Evolutionary conservation across 1,139 yeast genomes (phyloP).

Genomic region (Blastobotrys elegans): DNA sequence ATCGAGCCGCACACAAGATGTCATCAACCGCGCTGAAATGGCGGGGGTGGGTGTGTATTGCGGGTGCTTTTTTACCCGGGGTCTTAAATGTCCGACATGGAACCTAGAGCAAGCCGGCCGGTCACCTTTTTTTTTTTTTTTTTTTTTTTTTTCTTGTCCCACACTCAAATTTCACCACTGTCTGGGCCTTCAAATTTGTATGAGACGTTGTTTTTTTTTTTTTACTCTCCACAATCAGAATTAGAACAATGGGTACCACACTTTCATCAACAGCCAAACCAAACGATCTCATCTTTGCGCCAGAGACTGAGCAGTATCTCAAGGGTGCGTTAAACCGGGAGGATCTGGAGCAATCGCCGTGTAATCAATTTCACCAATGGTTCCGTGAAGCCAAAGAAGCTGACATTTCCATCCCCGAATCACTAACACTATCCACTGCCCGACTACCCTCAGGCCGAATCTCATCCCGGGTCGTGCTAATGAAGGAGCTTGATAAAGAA

Average conservation of each 20-base stretch:
- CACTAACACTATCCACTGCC: constrained; percentile 79
- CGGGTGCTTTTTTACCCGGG: too few relatives aligned
- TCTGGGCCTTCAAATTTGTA: too few relatives aligned
- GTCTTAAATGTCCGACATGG: neutral
- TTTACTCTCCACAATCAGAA: neutral
- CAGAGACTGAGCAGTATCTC: constrained; percentile 83
- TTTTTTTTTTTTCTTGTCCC: neutral
- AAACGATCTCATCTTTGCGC: constrained; percentile 47
- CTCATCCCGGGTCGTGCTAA: constrained; percentile 73
- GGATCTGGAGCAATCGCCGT: constrained; percentile 58
- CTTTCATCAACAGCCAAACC: neutral
- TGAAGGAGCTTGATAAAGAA: constrained; percentile 79
- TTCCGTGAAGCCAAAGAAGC: constrained; percentile 64
- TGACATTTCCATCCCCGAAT: constrained; percentile 53
- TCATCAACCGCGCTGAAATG: too few relatives aligned
- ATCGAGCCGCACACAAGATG: too few relatives aligned
- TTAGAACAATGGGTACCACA: neutral
- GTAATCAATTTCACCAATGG: constrained; percentile 77
- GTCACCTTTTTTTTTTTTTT: neutral
- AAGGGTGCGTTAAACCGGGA: constrained; percentile 55
- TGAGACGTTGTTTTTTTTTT: too few relatives aligned
- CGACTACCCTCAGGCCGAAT: constrained; percentile 83
- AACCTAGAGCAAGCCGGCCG: neutral
- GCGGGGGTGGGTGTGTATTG: too few relatives aligned
- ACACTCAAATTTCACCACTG: neutral